Base-by-base conservation (phyloP, 2,329 filamentous ascomycete species). In the Fusarium floridanum region DNA sequence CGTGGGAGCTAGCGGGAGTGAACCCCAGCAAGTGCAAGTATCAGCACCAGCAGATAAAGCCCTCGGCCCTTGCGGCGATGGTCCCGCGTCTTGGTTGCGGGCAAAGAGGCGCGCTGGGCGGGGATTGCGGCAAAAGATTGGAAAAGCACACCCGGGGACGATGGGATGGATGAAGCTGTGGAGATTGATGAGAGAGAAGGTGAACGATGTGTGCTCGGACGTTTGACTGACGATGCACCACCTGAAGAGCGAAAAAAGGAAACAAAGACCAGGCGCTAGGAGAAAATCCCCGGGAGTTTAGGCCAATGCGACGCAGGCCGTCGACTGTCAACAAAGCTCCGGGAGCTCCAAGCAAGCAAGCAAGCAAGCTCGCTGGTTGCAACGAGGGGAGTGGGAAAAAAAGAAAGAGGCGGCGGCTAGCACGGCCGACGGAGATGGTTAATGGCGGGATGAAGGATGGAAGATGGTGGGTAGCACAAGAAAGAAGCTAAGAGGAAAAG, bases 391-490 rank as follows among this genome's bases (percentile, higher is more conserved):
- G 9, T 17, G 27, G 27, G 27, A 29, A 29, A 29, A 29, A 29
- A 53, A 32, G n/a, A 53, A 64, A 68, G 63, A 60, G 67, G 61
- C 66, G 70, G 59, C 67, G 70, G 72, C 60, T 77, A 72, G 63
- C 69, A 69, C 67, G 67, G 67, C 67, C 67, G 50, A 64, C 56
- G 29, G 48, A 65, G 73, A 65, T 76, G 63, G 69, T 36, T 76
- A 72, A 73, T 64, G 56, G 66, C 67, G 73, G 71, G 37, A 71
- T 55, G 55, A 60, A 34, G 37, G 37, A 12, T 45, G 20, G 63
- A 59, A 59, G 60, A 53, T 69, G 68, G 61, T 73, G 70, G 53
- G 72, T 77, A 48, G 72, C 66, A 77, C 75, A 77, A 61, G 68
- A 66, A 66, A 43, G 64, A 68, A 65, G 70, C 43, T 57, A 61